These are phyloP conservation scores for Saraca asoca DNA, from an alignment of 331 rosid species.

Conservation along the genomic window DNA sequence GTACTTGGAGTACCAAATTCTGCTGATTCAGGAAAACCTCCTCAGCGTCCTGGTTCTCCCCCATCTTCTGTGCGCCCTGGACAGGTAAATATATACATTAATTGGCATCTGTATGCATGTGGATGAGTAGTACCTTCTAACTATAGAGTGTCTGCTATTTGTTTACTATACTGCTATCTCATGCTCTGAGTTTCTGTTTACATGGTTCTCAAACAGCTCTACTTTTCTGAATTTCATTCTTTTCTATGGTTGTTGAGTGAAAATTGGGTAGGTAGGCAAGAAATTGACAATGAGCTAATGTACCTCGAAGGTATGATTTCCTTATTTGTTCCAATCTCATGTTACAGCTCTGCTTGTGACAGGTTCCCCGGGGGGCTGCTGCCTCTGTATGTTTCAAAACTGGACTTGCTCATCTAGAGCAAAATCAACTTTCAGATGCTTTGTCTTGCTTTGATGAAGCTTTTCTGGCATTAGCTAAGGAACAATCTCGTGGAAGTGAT, in stretches of 20 bases:
- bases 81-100: constrained; percentile 59
- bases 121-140: constrained; percentile 12
- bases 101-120: constrained; percentile 16
- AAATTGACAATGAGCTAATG: not conserved
- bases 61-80: constrained; percentile 90
- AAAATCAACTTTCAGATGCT: constrained; percentile 92
- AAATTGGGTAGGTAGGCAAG: constrained; percentile 18
- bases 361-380: constrained; percentile 96
- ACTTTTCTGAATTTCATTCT: too few species aligned
- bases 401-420: constrained; percentile 96
- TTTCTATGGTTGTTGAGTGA: not conserved
- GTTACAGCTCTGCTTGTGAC: constrained; percentile 34
- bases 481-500: constrained; percentile 94
- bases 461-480: constrained; percentile 93
- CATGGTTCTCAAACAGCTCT: not conserved
- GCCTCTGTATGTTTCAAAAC: constrained; percentile 90
- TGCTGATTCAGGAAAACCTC: constrained; percentile 62
- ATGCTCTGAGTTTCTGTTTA: constrained; percentile 6
- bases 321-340: constrained; percentile 32
- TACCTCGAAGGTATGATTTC: constrained; percentile 2
- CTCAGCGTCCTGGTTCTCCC: constrained; percentile 51
- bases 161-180: not conserved
- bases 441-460: constrained; percentile 95
- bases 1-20: constrained; percentile 70
- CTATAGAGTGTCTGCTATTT: constrained; percentile 18